Conservation (phyloP, 192 early-diverging fungal species). For the Linnemannia exigua region DNA sequence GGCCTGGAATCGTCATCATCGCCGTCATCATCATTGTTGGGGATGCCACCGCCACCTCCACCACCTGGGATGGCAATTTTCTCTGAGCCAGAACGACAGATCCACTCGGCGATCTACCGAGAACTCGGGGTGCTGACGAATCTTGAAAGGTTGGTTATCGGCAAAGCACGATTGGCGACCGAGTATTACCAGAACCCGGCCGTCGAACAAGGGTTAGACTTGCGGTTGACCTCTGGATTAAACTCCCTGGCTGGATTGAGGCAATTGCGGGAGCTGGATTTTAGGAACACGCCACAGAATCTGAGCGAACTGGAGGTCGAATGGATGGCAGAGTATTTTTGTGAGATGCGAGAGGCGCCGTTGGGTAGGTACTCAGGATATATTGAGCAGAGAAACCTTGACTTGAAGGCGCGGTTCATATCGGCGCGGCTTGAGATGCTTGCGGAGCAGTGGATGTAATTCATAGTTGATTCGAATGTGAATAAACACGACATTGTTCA, state of each 20-base stretch:
- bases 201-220: background rate
- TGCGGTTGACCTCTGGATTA: background rate
- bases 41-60: background rate
- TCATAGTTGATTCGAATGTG: background rate
- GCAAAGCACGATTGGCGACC: background rate
- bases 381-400: background rate
- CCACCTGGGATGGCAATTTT: background rate
- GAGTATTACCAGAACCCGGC: background rate
- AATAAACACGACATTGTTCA: background rate
- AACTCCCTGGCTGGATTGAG: background rate
- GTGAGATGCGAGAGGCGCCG: background rate
- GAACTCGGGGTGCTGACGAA: background rate
- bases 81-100: background rate
- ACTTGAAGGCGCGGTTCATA: background rate
- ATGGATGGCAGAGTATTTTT: background rate
- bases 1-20: background rate
- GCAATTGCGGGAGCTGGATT: background rate
- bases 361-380: background rate
- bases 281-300: background rate
- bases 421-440: too few species aligned
- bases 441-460: too few species aligned
- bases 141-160: background rate
- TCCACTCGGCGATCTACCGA: background rate
- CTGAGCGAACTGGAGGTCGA: background rate
- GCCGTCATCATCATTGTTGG: background rate